Conservation (phyloP, 345 rosid genomes). For the Gossypium arboreum region DNA sequence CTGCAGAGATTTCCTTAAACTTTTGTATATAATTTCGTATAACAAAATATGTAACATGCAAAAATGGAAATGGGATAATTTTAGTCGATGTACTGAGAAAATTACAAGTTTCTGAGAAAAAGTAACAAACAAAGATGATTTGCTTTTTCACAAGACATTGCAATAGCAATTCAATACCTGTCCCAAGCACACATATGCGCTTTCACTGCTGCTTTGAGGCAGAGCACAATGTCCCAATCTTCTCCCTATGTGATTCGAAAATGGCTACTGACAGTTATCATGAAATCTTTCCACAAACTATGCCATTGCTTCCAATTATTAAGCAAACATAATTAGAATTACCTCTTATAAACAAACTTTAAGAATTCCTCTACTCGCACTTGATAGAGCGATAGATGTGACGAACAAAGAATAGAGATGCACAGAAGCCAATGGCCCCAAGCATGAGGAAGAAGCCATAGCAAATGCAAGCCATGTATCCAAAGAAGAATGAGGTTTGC, state of each 20-base stretch:
- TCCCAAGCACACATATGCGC: not conserved
- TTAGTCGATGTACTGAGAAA: no score
- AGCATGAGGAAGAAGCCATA: constrained; percentile 52
- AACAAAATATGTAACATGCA: no score
- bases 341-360: not conserved
- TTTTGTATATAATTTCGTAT: no score
- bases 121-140: no score
- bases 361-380: constrained; percentile 27
- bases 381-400: constrained; percentile 49
- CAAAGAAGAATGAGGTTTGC: constrained; percentile 54
- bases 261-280: not conserved
- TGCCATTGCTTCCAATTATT: not conserved
- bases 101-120: no score
- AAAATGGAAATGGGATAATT: no score
- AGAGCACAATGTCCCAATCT: not conserved
- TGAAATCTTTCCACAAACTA: not conserved
- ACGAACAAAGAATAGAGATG: constrained; percentile 42
- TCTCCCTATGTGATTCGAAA: not conserved
- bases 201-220: not conserved
- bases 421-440: constrained; percentile 41
- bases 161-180: no score
- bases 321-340: not conserved
- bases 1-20: not conserved
- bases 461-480: constrained; percentile 53
- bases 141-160: no score